These are phyloP conservation scores for Hansenula sp. DNA, from an alignment of 1,139 yeast genomes.

Conservation along the genomic window DNA sequence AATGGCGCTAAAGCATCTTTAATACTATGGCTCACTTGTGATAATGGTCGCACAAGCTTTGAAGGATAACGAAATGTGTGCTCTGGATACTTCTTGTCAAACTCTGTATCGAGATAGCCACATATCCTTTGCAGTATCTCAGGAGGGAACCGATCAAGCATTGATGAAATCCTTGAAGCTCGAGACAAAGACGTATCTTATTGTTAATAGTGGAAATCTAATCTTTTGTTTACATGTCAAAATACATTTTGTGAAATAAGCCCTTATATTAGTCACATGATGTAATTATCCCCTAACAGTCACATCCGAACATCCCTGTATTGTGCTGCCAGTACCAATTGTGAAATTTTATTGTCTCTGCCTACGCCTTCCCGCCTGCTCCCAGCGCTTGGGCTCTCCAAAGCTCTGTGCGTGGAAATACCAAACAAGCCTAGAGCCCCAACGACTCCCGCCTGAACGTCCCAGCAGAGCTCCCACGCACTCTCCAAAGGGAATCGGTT, in stretches of 20 bases:
- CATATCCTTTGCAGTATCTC: constrained; percentile 8
- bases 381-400: no score
- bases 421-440: no score
- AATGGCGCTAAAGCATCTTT: background rate
- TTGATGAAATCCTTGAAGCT: no score
- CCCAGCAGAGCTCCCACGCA: background rate
- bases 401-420: no score
- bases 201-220: no score
- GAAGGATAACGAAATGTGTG: background rate
- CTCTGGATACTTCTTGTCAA: background rate
- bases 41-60: background rate
- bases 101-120: background rate
- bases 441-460: background rate
- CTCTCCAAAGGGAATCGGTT: background rate
- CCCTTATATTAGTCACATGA: no score
- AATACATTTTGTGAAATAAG: no score
- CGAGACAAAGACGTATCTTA: no score
- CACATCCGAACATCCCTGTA: background rate
- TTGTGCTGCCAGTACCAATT: background rate
- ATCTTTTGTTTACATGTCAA: background rate
- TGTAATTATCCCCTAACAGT: background rate
- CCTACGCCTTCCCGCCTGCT: no score
- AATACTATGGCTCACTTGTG: background rate
- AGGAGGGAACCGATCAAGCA: constrained; percentile 13
- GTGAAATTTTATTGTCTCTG: no score